phyloP scores from a whole-genome alignment of 1,139 yeast genomes.

The Taphrina populina region DNA sequence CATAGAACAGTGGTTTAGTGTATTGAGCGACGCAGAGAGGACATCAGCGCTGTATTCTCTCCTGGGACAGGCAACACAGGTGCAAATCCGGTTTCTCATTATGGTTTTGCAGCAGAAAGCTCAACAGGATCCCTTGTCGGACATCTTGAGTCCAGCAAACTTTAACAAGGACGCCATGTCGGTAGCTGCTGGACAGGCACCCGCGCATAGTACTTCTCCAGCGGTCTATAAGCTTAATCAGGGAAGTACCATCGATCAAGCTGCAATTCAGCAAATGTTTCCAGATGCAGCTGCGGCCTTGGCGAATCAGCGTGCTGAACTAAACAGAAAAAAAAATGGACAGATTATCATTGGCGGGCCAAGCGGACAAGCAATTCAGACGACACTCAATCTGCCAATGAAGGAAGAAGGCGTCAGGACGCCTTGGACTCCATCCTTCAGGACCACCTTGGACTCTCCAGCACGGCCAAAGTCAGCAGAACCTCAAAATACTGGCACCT shows the following conservation, averaged over 20 bases:
- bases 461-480: conserved; percentile 28
- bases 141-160: conserved; percentile 43
- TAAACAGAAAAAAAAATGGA: conserved; percentile 21
- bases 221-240: conserved; percentile 3
- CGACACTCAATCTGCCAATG: conserved; percentile 12
- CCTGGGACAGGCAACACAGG: conserved; percentile 46
- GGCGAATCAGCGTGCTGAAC: conserved; percentile 34
- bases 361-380: not conserved
- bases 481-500: conserved; percentile 14
- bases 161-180: conserved; percentile 34
- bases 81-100: conserved; percentile 47
- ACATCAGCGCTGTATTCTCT: conserved; percentile 48
- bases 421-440: conserved; percentile 29
- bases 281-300: conserved; percentile 36
- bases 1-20: conserved; percentile 48
- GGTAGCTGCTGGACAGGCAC: conserved; percentile 3
- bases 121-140: conserved; percentile 42
- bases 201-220: conserved; percentile 17
- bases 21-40: conserved; percentile 46
- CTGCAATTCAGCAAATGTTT: conserved; percentile 30
- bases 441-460: conserved; percentile 16
- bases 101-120: conserved; percentile 47
- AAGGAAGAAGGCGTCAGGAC: conserved; percentile 27
- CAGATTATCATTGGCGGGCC: conserved; percentile 12
- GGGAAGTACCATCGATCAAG: conserved; percentile 2